phyloP scores from a whole-genome alignment of 257 asterid genomes.

The Nicotiana sylvestris region DNA sequence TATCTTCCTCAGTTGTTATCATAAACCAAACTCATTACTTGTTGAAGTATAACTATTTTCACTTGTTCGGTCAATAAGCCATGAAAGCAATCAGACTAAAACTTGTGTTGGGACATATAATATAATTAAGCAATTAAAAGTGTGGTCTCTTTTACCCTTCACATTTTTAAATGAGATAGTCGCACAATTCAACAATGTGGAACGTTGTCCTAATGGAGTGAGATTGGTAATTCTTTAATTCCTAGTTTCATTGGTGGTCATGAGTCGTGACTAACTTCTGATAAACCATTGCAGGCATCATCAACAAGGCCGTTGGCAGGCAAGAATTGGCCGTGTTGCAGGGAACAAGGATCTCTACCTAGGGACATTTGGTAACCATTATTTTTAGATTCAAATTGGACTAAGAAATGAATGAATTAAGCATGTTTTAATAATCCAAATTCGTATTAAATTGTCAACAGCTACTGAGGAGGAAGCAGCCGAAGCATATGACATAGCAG shows the following conservation, averaged over 20 bases:
- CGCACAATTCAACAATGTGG: too few species aligned
- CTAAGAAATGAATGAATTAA: background rate
- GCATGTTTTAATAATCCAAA: background rate
- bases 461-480: slow-evolving; percentile 99
- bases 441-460: slow-evolving; percentile 11
- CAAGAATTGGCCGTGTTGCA: slow-evolving; percentile 95
- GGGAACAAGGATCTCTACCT: slow-evolving; percentile 92
- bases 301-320: slow-evolving; percentile 99
- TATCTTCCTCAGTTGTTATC: background rate
- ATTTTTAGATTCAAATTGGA: background rate
- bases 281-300: slow-evolving; percentile 62
- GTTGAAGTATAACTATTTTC: too few species aligned
- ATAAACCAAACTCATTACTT: background rate
- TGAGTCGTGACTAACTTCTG: background rate
- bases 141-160: too few species aligned
- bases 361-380: slow-evolving; percentile 72
- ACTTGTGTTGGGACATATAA: too few species aligned
- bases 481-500: slow-evolving; percentile 95
- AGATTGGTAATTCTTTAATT: background rate
- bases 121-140: too few species aligned
- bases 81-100: too few species aligned
- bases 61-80: too few species aligned
- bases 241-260: background rate
- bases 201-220: too few species aligned
- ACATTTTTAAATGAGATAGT: too few species aligned